phyloP scores from a whole-genome alignment of 2,329 filamentous ascomycete genomes.

The Aureobasidium sp. region DNA sequence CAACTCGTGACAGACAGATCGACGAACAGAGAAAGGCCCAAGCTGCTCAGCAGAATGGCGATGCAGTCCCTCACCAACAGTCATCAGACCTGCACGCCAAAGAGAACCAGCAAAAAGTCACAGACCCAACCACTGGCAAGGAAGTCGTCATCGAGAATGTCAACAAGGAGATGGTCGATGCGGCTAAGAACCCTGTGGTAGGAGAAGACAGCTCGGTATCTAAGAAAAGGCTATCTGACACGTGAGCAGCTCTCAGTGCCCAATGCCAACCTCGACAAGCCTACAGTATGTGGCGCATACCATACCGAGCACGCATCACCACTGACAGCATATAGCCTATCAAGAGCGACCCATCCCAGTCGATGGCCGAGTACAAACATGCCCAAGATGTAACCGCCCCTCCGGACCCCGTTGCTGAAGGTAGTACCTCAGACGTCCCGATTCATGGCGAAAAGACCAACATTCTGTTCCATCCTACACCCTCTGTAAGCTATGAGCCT shows the following conservation, averaged over 20 bases:
- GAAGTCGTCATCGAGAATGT: conserved; percentile 82
- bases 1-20: conserved; percentile 63
- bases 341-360: conserved; percentile 63
- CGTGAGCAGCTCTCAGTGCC: conserved; percentile 66
- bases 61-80: conserved; percentile 42
- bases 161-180: conserved; percentile 60
- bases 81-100: conserved; percentile 35
- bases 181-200: conserved; percentile 66
- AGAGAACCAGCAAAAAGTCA: conserved; percentile 55
- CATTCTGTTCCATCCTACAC: conserved; percentile 90
- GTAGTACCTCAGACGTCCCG: conserved; percentile 85
- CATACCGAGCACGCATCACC: background rate
- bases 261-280: conserved; percentile 77
- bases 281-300: conserved; percentile 44
- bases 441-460: conserved; percentile 97
- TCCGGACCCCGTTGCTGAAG: conserved; percentile 74
- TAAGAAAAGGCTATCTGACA: background rate
- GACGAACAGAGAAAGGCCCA: conserved; percentile 47
- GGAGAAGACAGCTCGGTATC: background rate
- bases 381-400: conserved; percentile 87
- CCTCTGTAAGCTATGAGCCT: conserved; percentile 80
- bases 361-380: conserved; percentile 70
- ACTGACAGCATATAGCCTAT: conserved; percentile 42
- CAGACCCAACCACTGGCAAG: conserved; percentile 81
- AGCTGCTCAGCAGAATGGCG: conserved; percentile 19